Evolutionary conservation across 768 basidiomycete species (phyloP).

Genomic region (Mycena olivaceomarginata): DNA sequence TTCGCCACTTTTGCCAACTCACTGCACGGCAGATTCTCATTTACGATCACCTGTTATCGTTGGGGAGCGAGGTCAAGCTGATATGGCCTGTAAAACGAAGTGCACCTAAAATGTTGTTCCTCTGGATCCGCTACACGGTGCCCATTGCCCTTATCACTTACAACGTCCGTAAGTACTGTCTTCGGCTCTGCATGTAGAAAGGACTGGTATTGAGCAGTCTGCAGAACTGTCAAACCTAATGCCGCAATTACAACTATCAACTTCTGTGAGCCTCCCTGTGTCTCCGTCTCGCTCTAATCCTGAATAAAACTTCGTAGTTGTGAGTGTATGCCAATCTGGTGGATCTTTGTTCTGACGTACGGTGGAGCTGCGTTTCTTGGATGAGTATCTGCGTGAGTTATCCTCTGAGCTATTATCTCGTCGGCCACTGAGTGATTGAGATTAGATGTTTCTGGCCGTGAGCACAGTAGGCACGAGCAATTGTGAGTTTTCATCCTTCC

Average conservation of each 20-base stretch:
- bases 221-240: constrained; percentile 34
- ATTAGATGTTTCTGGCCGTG: constrained; percentile 33
- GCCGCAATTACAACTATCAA: neutral
- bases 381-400: constrained; percentile 38
- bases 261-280: constrained; percentile 15
- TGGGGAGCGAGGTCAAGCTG: constrained; percentile 35
- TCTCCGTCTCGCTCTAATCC: neutral
- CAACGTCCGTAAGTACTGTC: constrained; percentile 34
- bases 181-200: too few relatives aligned
- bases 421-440: neutral
- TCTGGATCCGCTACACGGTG: constrained; percentile 39
- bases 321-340: constrained; percentile 17
- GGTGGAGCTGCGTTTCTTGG: constrained; percentile 34
- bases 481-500: constrained; percentile 24
- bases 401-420: neutral
- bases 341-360: neutral
- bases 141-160: constrained; percentile 31
- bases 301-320: constrained; percentile 29
- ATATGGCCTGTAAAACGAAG: constrained; percentile 39
- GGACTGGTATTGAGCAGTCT: neutral
- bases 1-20: neutral
- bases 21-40: constrained; percentile 35
- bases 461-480: constrained; percentile 38
- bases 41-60: constrained; percentile 41
- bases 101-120: constrained; percentile 34